Evolutionary conservation across 257 asterid species (phyloP).

Genomic region (Ballota nigra): DNA sequence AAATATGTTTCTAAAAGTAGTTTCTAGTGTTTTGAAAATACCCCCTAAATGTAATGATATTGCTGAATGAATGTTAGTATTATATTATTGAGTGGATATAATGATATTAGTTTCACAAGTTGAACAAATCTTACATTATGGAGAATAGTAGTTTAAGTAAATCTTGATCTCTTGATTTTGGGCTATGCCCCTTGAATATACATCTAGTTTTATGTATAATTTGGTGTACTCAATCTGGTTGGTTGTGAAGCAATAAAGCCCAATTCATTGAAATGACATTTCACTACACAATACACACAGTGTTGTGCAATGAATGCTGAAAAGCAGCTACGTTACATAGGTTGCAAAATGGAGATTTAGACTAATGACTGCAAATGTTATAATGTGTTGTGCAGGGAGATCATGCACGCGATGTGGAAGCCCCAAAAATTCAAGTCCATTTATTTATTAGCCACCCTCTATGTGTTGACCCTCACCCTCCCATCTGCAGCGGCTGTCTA

Average conservation of each 20-base stretch:
- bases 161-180: too few relatives aligned
- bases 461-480: conserved; percentile 82
- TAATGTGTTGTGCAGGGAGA: conserved; percentile 62
- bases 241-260: conserved; percentile 3
- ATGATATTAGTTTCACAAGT: too few relatives aligned
- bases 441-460: conserved; percentile 67
- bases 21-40: too few relatives aligned
- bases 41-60: too few relatives aligned
- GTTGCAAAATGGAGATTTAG: not conserved
- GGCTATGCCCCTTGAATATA: not conserved
- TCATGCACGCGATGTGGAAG: conserved; percentile 99
- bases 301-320: conserved; percentile 1
- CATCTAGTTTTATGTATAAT: not conserved
- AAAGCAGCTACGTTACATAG: not conserved
- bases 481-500: conserved; percentile 92
- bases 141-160: too few relatives aligned
- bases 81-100: too few relatives aligned
- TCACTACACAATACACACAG: not conserved
- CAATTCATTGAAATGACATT: conserved; percentile 12
- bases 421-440: conserved; percentile 93
- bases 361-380: not conserved
- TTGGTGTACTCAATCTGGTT: not conserved
- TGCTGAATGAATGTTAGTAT: too few relatives aligned
- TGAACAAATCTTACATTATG: too few relatives aligned
- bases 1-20: too few relatives aligned